Percentiles rank a stretch among this genome's conserved stretches.
Evolutionary conservation across 495 filamentous ascomycete species (phyloP).

Genomic region (Geoglossum glabrum): DNA sequence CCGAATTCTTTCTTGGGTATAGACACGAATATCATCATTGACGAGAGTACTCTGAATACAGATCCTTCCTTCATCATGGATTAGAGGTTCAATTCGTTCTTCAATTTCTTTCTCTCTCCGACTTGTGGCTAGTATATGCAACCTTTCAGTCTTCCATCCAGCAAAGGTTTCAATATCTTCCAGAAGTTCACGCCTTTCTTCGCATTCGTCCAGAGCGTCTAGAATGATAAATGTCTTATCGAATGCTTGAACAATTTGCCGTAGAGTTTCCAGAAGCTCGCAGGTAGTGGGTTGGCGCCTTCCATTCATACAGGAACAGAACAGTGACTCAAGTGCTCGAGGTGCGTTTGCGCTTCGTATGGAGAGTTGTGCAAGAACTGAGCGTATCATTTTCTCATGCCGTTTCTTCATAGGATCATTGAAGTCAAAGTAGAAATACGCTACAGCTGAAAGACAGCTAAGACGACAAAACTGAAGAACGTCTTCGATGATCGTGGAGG

Average conservation of each 20-base stretch:
- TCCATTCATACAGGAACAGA: no score
- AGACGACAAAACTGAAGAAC: background rate
- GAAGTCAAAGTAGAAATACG: slow-evolving; percentile 14
- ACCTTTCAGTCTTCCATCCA: background rate
- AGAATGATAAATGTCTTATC: slow-evolving; percentile 7
- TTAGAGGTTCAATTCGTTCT: background rate
- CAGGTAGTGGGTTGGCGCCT: background rate
- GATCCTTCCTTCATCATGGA: background rate
- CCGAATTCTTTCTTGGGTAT: background rate
- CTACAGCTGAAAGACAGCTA: background rate
- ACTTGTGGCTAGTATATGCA: slow-evolving; percentile 9
- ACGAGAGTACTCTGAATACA: background rate
- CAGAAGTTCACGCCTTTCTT: background rate
- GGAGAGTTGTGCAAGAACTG: slow-evolving; percentile 10
- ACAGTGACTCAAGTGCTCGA: background rate
- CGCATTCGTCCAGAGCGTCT: slow-evolving; percentile 15
- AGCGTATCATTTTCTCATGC: slow-evolving; percentile 6
- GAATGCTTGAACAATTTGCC: background rate
- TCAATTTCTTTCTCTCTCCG: slow-evolving; percentile 7
- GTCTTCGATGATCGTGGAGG: slow-evolving; percentile 1
- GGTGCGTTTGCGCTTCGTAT: background rate
- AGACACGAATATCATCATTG: background rate
- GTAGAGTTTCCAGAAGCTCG: slow-evolving; percentile 8
- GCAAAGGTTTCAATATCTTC: background rate
- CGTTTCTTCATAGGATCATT: slow-evolving; percentile 6